Evolutionary conservation across 2,329 filamentous ascomycete species (phyloP), one percentile per base, ranked within the genome.

Genomic region (Neoscytalidium dimidiatum): DNA sequence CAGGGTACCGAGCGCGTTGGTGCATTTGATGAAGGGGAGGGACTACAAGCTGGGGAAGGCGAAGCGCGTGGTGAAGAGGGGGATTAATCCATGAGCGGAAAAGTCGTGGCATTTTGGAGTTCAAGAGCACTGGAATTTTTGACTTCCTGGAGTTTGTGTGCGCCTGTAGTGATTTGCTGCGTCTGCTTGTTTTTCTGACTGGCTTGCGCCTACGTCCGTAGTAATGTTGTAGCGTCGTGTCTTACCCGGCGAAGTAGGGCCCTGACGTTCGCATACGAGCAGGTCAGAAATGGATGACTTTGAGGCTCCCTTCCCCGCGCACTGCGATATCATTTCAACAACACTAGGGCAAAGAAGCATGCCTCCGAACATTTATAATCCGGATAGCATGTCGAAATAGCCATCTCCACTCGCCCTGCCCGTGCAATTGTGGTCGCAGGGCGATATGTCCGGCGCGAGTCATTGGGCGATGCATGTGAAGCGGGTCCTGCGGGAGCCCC

Each of bases 11-110:
- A 70, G 75, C 11, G 74, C 74, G 33, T 65, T 72, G n/a, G 74
- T 79, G 21, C 66, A 69, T 31, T 66, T 73, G 65, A 56, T 72
- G 41, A 79, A 79, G 69, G 77, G 77, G 14, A 73, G 74, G 66
- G 73, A 78, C 68, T 78, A 76, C 62, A 71, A 73, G 71, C 62
- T 72, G 9, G 68, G 68, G 17, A 68, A 69, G 69, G 71, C 67
- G 63, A 62, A 46, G 64, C 64, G 53, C 29, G 70, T 69, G 61
- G 70, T 70, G 35, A 65, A 66, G 51, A 65, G 68, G 65, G 71
- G 71, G 21, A 58, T 52, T 29, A 69, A 68, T 66, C 70, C 71
- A 21, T 73, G 72, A 33, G 31, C 6, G 6, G 31, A 33, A 33
- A 11, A 33, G 11, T 33, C 31, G 31, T 33, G 5, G 26, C n/a